Base-by-base conservation (phyloP, 1,284 basidiomycete species). In the Gymnopus androsaceus region DNA sequence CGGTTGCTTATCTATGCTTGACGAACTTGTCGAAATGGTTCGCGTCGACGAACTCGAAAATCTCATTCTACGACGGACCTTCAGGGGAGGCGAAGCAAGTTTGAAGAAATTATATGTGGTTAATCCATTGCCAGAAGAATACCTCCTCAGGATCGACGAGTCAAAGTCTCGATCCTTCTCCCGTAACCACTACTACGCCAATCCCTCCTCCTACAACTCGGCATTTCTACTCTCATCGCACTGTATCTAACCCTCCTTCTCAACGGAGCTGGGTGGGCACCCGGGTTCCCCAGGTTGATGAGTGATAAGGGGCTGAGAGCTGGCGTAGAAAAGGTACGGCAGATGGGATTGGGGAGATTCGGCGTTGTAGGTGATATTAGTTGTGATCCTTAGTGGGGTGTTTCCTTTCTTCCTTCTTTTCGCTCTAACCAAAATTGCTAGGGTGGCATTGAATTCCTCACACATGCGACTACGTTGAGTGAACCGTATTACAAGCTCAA, bases 401-500 rank as follows among this genome's bases (percentile, higher is more conserved):
- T 37, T 37, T 37, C 17, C 15, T 37, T 31, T 28, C 17, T 47
- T 28, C 15, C 9, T 31, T 19, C 14, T 30, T 12, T 28, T n/a
- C 17, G 19, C 49, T n/a, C n/a, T n/a, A n/a, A n/a, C n/a, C n/a
- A n/a, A n/a, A n/a, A n/a, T n/a, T n/a, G n/a, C 27, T 19, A 91
- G 84, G 94, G 94, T 27, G 92, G 90, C 3, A 79, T 96, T 30
- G 86, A 95, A 69, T 95, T 95, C 70, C 77, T 95, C 48, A 81
- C 84, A 6, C 78, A 77, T 21, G 72, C 85, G 5, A 90, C 92
- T 1, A 94, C 93, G 0, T 83, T 89, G 44, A 89, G 89, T 23
- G 73, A 81, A 17, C 94, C 94, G 0, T 87, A 84, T 66, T 94
- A 85, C 68, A 79, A 75, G 34, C 36, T 37, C 8, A 33, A 49